Base-by-base conservation (phyloP, 2,329 filamentous ascomycete genomes). In the Aspergillus fructus region DNA sequence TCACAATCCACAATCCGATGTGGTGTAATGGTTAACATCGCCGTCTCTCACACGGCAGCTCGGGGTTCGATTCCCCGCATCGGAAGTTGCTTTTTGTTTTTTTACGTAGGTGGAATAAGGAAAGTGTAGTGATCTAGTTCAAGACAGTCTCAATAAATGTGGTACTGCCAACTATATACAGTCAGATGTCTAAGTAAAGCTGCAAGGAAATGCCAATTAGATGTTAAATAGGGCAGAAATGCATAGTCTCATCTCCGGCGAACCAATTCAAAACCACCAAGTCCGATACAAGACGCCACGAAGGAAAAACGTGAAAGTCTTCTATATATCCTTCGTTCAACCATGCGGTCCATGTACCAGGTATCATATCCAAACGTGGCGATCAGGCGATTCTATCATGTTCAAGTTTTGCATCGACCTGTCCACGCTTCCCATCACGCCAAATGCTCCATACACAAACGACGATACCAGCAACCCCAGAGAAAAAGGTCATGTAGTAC, bases 401-500 rank as follows among this genome's bases (percentile, higher is more conserved):
- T 33, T 66, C 67, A 5, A 64, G 23, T 58, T 74, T 75, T 58
- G 65, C 68, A 33, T 56, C 61, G 43, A 61, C 53, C 13, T 57
- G 47, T 4, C 58, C 51, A 54, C 74, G 66, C 43, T 62, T 65
- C 37, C 66, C 71, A 53, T 78, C 77, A 41, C 73, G 74, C 66
- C 72, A 68, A 48, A 79, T 77, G 56, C 72, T 74, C 74, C 76
- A 89, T 30, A 96, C 72, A 52, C 87, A 89, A 39, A 93, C 83
- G 0, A 78, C 72, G 1, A 94, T 78, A 0, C 90, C 93, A 1
- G 87, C 66, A 0, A 87, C 71, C 61, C 90, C 93, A 0, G 90
- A 87, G 19, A 80, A 79, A 13, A 96, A 81, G 1, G 93, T 96
- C 51, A 92, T 83, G 64, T 85, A 83, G 71, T 97, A 97, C 1